Evolutionary conservation across 2,329 filamentous ascomycete species (phyloP), one percentile per base, ranked within the genome.

Genomic region (Cladosporium sp.): DNA sequence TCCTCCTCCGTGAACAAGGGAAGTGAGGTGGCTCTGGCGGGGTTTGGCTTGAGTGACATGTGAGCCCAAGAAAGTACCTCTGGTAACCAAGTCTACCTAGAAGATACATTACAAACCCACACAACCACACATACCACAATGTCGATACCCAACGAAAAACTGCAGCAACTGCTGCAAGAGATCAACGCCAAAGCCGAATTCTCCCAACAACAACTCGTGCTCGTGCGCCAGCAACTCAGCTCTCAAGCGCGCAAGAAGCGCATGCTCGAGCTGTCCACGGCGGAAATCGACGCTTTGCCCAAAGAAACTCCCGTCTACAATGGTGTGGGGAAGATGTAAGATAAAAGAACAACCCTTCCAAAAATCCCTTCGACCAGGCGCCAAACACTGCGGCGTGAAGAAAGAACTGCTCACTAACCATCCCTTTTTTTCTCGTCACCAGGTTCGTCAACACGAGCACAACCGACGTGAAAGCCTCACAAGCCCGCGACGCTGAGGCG

Each of bases 131-230:
- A n/a, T n/a, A n/a, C n/a, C n/a, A 79, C 62, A 45, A 96, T 97
- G 92, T 88, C 92, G 49, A 93, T 97, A 61, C 85, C 91, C 48
- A 95, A 94, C 64, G 88, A 95, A 73, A 90, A 91, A 52, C 76
- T 97, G 57, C 88, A 95, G 68, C 95, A 96, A 92, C 78, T 96
- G 55, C 82, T 95, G 62, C 86, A 88, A 69, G 93, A 97, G 73
- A 96, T 97, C 63, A 90, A 96, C 72, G 83, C 85, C 57, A 93
- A 95, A 68, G 91, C 91, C 12, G 74, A 88, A 35, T 84, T 85
- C 55, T 88, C 93, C 13, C 89, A 95, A 70, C 91, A 97, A 72
- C 91, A 97, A 70, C 92, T 97, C 65, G 80, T 82, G 57, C 78
- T 95, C 52, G 88, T 92, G 55, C 86, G 87, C 62, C 82, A 86